Percentiles rank a stretch among this genome's conserved stretches.
Evolutionary conservation across 345 rosid species (phyloP).

Genomic region (Pseudoturritis turrita): DNA sequence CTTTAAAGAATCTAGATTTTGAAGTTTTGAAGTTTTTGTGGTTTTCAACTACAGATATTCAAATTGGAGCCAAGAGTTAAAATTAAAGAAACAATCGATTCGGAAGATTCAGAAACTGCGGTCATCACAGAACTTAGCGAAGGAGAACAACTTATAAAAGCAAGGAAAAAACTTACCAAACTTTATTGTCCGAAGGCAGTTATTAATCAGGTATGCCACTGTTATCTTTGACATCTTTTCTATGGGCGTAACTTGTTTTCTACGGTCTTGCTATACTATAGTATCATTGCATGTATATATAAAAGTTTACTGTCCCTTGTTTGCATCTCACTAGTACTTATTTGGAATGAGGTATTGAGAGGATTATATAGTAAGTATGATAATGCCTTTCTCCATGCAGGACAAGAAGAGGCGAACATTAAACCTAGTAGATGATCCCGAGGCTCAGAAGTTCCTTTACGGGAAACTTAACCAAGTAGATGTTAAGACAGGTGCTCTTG

Average conservation of each 20-base stretch:
- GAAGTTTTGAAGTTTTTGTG: not conserved
- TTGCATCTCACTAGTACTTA: not conserved
- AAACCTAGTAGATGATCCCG: constrained; percentile 47
- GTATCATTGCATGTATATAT: not conserved
- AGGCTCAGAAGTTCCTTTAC: constrained; percentile 40
- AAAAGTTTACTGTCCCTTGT: no score
- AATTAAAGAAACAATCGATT: constrained; percentile 20
- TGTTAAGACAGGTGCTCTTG: constrained; percentile 57
- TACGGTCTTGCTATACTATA: not conserved
- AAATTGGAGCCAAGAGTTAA: constrained; percentile 65
- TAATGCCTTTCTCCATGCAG: constrained; percentile 33
- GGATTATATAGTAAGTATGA: not conserved
- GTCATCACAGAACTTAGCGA: constrained; percentile 31
- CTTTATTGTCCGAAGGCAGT: constrained; percentile 50
- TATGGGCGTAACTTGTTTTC: not conserved
- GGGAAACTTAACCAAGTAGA: constrained; percentile 39
- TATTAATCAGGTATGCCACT: constrained; percentile 36
- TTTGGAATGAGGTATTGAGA: not conserved
- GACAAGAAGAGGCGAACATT: constrained; percentile 44
- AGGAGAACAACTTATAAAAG: constrained; percentile 15
- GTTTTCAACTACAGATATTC: constrained; percentile 46
- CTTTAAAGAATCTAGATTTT: not conserved
- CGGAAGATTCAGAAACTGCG: not conserved
- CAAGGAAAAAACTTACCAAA: not conserved
- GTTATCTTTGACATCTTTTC: not conserved